Evolutionary conservation across 2,329 filamentous ascomycete species (phyloP).

Genomic region (Saccharata proteae): DNA sequence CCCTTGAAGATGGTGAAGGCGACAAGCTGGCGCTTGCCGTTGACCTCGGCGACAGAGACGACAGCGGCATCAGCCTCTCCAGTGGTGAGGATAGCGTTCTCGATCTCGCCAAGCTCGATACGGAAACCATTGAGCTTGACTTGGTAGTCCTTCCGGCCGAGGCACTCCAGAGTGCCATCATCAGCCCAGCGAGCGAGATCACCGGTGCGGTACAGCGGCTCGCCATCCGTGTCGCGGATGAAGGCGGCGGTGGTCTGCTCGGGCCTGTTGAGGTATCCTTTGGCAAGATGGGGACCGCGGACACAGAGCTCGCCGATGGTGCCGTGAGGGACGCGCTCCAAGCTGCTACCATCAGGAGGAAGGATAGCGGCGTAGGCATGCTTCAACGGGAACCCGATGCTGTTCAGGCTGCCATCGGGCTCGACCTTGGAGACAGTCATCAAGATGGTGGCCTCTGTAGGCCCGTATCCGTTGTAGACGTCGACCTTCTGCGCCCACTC

Average conservation of each 20-base stretch:
- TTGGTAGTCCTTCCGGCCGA: conserved; percentile 10
- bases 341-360: conserved; percentile 16
- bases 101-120: conserved; percentile 23
- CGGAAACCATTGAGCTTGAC: conserved; percentile 24
- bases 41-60: background rate
- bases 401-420: conserved; percentile 1
- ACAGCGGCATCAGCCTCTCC: background rate
- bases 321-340: conserved; percentile 27
- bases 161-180: background rate
- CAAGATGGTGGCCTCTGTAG: conserved; percentile 1
- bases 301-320: conserved; percentile 62
- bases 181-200: conserved; percentile 7
- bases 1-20: conserved; percentile 5
- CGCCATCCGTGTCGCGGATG: conserved; percentile 11
- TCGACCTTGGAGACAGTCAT: conserved; percentile 1
- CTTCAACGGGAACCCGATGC: conserved; percentile 1
- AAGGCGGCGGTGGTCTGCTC: conserved; percentile 67
- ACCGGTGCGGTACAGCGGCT: conserved; percentile 9
- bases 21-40: background rate
- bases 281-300: conserved; percentile 59
- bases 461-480: conserved; percentile 1
- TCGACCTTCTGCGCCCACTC: conserved; percentile 1
- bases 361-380: conserved; percentile 1
- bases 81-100: conserved; percentile 9
- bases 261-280: conserved; percentile 68